These are phyloP conservation scores for Phytophthora cryptogea DNA, from an alignment of 352 stramenopile genomes.

Conservation along the genomic window DNA sequence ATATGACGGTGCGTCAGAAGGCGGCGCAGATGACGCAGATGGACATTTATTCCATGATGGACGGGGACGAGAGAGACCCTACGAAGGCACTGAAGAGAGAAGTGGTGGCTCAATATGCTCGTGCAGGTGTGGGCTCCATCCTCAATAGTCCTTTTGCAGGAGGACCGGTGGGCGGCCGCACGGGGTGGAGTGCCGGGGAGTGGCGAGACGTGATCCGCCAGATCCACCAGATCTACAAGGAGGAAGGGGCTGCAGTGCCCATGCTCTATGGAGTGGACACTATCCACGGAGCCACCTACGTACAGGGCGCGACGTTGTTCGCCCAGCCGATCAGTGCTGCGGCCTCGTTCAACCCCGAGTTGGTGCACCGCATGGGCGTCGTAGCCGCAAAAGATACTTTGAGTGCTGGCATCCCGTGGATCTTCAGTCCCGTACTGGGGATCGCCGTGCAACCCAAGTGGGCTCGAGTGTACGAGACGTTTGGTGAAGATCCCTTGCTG, in stretches of 20 bases:
- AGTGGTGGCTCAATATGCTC: conserved; percentile 62
- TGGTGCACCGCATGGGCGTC: conserved; percentile 72
- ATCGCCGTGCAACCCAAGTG: conserved; percentile 85
- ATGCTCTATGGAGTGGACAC: conserved; percentile 91
- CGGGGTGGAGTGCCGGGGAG: conserved; percentile 70
- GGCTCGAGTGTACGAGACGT: conserved; percentile 93
- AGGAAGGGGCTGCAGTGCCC: conserved; percentile 54
- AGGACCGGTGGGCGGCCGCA: conserved; percentile 48
- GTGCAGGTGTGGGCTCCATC: conserved; percentile 83
- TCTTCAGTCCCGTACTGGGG: conserved; percentile 91
- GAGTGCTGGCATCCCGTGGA: conserved; percentile 87
- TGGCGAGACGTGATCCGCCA: conserved; percentile 63
- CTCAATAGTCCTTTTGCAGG: conserved; percentile 79
- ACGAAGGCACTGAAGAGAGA: conserved; percentile 54
- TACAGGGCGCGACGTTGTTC: conserved; percentile 83
- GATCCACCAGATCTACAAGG: conserved; percentile 76
- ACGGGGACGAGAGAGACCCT: conserved; percentile 55
- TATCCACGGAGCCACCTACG: conserved; percentile 91
- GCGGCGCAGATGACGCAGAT: conserved; percentile 92
- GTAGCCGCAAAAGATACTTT: conserved; percentile 88
- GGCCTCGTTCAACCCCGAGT: conserved; percentile 85
- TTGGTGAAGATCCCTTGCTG: conserved; percentile 90
- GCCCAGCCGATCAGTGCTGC: conserved; percentile 88
- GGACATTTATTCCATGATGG: conserved; percentile 86
- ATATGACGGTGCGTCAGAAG: conserved; percentile 64